Evolutionary conservation across 129 eudicot genomes (phyloP), one percentile per base, ranked within the genome.

Genomic region (Artemisia argyi): DNA sequence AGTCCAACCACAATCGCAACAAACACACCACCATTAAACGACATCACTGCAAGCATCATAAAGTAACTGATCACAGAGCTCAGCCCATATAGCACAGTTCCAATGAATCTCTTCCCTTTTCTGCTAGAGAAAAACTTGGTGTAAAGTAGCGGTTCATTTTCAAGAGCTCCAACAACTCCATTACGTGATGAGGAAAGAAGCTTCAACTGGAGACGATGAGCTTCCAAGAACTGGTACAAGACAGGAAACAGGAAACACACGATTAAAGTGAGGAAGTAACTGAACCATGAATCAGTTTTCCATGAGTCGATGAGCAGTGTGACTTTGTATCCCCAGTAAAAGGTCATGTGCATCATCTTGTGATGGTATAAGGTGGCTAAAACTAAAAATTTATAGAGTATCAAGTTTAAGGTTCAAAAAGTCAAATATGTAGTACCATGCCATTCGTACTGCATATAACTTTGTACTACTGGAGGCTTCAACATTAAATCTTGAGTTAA

Each of bases 341-440:
- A 89, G 68, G 98, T 92, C 98, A 92, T 92, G 86, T 89, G 98
- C 98, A 92, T 92, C 89, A 89, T 89, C 3, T 56, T 76, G 64
- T 14, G 30, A 54, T 16, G 67, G 47, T 58, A 47, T 59, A 30
- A 9, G 71, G 39, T 70, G 72, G 72, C 26, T 62, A 44, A 63
- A 71, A 13, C 6, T 22, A 44, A n/a, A 56, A 56, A 17, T 63
- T 52, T 78, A 78, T 20, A 78, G 30, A 26, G 30, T 26, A 28
- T 53, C 13, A 11, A 61, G 16, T 11, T 30, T 17, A 62, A 48
- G 61, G 18, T 50, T 2, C 1, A 12, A 24, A 71, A 71, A 71
- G 67, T 54, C 55, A 11, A n/a, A 28, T 11, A 66, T 78, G 81
- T 71, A 78, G 77, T 78, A 78, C 77, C 11, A 28, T 30, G 5